Conservation (phyloP, 176 grass and related monocot genomes). For the Avena sativa region DNA sequence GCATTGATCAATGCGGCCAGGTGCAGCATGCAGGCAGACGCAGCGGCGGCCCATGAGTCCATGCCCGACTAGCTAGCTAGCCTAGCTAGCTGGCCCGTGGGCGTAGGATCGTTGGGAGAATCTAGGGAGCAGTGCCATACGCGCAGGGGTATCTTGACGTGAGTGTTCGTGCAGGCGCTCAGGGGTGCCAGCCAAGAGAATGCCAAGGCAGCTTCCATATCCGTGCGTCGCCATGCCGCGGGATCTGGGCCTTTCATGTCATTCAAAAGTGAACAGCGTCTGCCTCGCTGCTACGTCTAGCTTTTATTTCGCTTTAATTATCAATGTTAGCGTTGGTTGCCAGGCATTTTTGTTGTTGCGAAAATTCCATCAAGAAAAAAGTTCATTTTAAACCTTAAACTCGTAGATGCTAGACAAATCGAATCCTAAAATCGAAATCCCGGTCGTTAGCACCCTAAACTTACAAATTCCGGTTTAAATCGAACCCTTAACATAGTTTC, state of each 20-base stretch:
- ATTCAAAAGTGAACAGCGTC: background rate
- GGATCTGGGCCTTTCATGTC: slow-evolving; percentile 26
- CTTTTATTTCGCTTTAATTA: background rate
- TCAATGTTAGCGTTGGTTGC: no score
- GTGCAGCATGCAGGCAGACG: background rate
- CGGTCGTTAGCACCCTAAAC: no score
- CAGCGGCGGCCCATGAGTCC: background rate
- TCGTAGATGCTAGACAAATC: no score
- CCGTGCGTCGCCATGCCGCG: background rate
- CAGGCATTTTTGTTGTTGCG: no score
- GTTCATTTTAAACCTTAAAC: no score
- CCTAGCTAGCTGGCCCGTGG: background rate
- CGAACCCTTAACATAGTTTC: no score
- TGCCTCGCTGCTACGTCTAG: background rate
- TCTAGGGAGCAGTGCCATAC: slow-evolving; percentile 15
- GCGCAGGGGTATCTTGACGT: background rate
- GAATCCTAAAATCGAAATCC: no score
- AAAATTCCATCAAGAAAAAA: no score
- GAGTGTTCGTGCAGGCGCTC: background rate
- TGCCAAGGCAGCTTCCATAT: slow-evolving; percentile 19
- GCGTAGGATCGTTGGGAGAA: background rate
- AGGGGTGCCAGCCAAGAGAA: background rate
- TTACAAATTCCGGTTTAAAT: no score
- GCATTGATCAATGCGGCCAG: background rate
- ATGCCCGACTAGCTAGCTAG: background rate